Conservation (phyloP, 345 rosid genomes). For the Lepidium aucheri region DNA sequence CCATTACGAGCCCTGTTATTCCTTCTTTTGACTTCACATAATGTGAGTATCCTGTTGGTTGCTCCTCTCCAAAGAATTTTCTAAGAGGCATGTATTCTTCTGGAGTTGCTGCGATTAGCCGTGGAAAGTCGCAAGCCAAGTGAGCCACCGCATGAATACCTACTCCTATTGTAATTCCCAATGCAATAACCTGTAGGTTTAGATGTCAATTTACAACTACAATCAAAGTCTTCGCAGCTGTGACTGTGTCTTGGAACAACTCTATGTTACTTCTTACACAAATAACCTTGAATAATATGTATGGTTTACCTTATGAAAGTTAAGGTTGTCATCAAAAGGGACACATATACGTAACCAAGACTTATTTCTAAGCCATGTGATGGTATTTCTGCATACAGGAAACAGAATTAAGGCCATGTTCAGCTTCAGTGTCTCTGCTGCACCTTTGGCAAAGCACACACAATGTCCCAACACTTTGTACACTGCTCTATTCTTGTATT, state of each 20-base stretch:
- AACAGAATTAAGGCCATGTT: constrained; percentile 65
- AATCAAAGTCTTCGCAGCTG: too few species aligned
- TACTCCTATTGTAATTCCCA: constrained; percentile 49
- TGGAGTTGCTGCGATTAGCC: constrained; percentile 41
- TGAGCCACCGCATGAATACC: constrained; percentile 48
- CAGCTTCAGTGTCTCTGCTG: constrained; percentile 58
- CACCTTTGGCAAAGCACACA: constrained; percentile 67
- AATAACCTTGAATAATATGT: neutral
- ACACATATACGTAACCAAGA: constrained; percentile 46
- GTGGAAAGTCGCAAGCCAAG: constrained; percentile 62
- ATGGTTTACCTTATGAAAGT: constrained; percentile 59
- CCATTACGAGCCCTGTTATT: constrained; percentile 56
- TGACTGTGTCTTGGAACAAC: too few species aligned
- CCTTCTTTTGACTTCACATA: constrained; percentile 54
- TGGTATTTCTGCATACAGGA: constrained; percentile 63
- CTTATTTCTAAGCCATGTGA: constrained; percentile 71
- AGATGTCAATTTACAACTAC: neutral
- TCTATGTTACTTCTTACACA: too few species aligned
- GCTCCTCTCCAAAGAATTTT: constrained; percentile 45
- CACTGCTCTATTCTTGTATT: constrained; percentile 41
- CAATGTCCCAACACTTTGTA: constrained; percentile 50
- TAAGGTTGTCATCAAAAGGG: constrained; percentile 68
- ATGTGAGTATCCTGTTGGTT: constrained; percentile 46
- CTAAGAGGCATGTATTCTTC: constrained; percentile 40
- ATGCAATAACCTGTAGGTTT: constrained; percentile 48